Evolutionary conservation across 805 yeast genomes (phyloP), one percentile per base, ranked within the genome.

Genomic region (Spencermartinsiella europaea): DNA sequence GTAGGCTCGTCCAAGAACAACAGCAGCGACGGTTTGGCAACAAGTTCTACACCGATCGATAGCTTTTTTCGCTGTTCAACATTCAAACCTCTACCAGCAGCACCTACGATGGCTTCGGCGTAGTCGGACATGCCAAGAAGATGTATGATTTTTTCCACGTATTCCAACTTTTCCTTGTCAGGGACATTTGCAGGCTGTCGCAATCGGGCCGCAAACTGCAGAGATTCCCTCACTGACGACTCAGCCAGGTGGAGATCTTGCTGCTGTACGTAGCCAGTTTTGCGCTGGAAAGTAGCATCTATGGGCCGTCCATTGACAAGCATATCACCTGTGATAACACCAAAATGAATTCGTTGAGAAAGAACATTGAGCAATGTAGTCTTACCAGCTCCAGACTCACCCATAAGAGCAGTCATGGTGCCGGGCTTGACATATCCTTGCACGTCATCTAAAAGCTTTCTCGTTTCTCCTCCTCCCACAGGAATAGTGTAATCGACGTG

Each of bases 351-450:
- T 63, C 91, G 75, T 59, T 81, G 85, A 19, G 88, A 81, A 50
- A 85, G 72, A 54, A 82, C 81, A 63, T 84, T 83, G 56, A 85
- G 71, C 48, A 84, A 69, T 2, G 91, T 85, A 21, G 93, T 84
- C 60, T 84, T 84, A 69, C 93, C 93, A 39, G 93, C 93, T 69
- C 93, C 93, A 28, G 91, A 84, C 44, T 83, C 85, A 59, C 93
- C 93, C 90, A 84, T 83, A 48, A 84, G 70, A 3, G 91, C 91
- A 36, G 90, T 83, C 64, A 84, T 71, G 47, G 85, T 83, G 57
- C 91, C 91, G 16, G 91, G 91, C 59, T 80, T 80, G 46, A 83
- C 87, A 72, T 80, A 84, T 42, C 91, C 91, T 57, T 76, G 78
- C 40, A 79, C 77, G 57, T 72, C 69, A 52, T 73, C 67, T 45